phyloP scores from a whole-genome alignment of 306 rosid species.

The Betula pendula region DNA sequence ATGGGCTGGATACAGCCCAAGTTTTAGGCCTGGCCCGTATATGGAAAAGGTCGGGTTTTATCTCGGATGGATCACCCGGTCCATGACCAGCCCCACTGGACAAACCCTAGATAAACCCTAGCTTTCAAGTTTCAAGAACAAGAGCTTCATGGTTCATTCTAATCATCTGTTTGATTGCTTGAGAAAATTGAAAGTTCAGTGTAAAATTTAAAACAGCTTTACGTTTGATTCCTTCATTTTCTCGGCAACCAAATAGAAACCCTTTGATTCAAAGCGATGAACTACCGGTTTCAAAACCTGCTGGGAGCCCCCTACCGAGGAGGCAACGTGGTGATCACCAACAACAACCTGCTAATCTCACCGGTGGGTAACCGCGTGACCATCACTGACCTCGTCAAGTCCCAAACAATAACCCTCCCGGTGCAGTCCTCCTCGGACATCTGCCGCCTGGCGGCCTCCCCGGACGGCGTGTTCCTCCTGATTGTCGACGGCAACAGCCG shows the following conservation, averaged over 20 bases:
- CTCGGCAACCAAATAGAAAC: not conserved
- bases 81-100: not conserved
- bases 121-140: not conserved
- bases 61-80: not conserved
- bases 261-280: slow-evolving; percentile 41
- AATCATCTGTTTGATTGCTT: not conserved
- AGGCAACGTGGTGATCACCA: slow-evolving; percentile 66
- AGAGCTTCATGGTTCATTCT: not conserved
- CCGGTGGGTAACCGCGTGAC: slow-evolving; percentile 87
- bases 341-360: slow-evolving; percentile 65
- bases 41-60: not conserved
- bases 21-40: not conserved
- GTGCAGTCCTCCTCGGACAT: slow-evolving; percentile 76
- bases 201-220: not conserved
- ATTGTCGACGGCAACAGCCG: slow-evolving; percentile 73
- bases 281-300: slow-evolving; percentile 84
- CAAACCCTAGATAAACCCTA: slow-evolving; percentile 33
- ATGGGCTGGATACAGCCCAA: not conserved
- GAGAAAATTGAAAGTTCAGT: not conserved
- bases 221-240: not conserved
- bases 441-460: slow-evolving; percentile 74
- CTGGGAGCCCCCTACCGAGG: slow-evolving; percentile 97
- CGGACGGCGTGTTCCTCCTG: slow-evolving; percentile 73
- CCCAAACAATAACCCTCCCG: slow-evolving; percentile 70
- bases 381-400: slow-evolving; percentile 77